Percentiles rank a stretch among this genome's conserved stretches.
Conservation (phyloP, 2,329 filamentous ascomycete species). For the Lecanosticta acicola region DNA sequence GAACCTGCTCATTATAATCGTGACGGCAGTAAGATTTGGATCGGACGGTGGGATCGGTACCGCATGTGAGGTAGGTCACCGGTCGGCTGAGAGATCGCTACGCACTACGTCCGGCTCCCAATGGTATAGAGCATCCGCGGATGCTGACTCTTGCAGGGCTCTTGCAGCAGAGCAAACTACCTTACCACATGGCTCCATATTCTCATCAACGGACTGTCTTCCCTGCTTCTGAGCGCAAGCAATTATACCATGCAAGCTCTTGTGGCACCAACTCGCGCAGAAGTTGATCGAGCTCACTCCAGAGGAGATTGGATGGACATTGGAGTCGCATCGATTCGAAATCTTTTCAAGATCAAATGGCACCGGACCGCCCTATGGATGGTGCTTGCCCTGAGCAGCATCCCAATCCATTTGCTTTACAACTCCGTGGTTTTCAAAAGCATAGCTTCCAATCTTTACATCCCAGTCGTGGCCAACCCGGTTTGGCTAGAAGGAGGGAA, state of each 20-base stretch:
- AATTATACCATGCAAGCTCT: slow-evolving; percentile 52
- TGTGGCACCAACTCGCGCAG: slow-evolving; percentile 44
- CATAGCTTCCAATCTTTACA: slow-evolving; percentile 21
- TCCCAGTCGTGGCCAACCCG: slow-evolving; percentile 11
- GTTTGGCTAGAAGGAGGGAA: slow-evolving; percentile 10
- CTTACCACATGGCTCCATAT: slow-evolving; percentile 35
- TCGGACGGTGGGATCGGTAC: slow-evolving; percentile 14
- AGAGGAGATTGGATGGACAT: slow-evolving; percentile 41
- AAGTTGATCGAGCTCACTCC: slow-evolving; percentile 46
- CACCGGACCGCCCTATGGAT: slow-evolving; percentile 23
- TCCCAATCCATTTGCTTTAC: slow-evolving; percentile 37
- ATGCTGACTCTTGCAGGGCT: slow-evolving; percentile 11
- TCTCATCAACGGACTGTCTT: slow-evolving; percentile 45
- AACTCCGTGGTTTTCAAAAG: slow-evolving; percentile 30
- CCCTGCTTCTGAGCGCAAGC: slow-evolving; percentile 42
- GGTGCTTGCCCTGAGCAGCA: slow-evolving; percentile 28
- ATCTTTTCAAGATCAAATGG: slow-evolving; percentile 27
- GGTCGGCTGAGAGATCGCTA: background rate
- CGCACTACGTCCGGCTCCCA: background rate
- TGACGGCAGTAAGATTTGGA: slow-evolving; percentile 6
- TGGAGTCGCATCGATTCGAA: slow-evolving; percentile 41
- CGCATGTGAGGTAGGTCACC: slow-evolving; percentile 7
- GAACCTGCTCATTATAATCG: slow-evolving; percentile 15
- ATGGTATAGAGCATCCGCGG: background rate
- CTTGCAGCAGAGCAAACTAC: slow-evolving; percentile 18